These are phyloP conservation scores for Iris macrosiphon DNA, from an alignment of 106 monocot species.

Conservation along the genomic window DNA sequence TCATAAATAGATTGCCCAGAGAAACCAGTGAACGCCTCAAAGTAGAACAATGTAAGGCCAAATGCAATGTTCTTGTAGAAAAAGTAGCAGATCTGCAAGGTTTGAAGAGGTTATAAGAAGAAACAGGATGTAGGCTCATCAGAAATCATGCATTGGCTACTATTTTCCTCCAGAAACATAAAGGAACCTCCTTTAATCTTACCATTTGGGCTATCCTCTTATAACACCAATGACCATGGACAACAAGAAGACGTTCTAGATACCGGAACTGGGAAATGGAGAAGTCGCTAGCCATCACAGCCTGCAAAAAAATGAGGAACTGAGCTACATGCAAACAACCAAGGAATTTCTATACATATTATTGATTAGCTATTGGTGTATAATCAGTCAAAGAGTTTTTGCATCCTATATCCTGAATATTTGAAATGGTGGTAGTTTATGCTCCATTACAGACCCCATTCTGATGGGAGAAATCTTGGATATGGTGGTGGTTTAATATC, in stretches of 20 bases:
- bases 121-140: not conserved
- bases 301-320: slow-evolving; percentile 20
- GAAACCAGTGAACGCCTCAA: slow-evolving; percentile 54
- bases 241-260: slow-evolving; percentile 66
- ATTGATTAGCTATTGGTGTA: too few species aligned
- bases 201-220: slow-evolving; percentile 82
- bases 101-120: not conserved
- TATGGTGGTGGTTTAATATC: not conserved
- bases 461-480: too few species aligned
- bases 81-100: slow-evolving; percentile 89
- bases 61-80: slow-evolving; percentile 95
- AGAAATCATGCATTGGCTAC: not conserved
- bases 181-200: slow-evolving; percentile 3
- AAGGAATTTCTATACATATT: too few species aligned
- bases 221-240: slow-evolving; percentile 96
- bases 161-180: not conserved
- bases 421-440: too few species aligned
- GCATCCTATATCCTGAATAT: too few species aligned
- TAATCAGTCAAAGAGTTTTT: too few species aligned
- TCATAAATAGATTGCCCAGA: slow-evolving; percentile 74
- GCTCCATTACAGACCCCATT: too few species aligned
- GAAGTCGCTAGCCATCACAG: slow-evolving; percentile 95
- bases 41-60: slow-evolving; percentile 70
- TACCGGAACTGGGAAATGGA: slow-evolving; percentile 84
- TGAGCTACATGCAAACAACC: too few species aligned